Conservation (phyloP, 176 grass and related monocot genomes). For the Oryza australiensis region DNA sequence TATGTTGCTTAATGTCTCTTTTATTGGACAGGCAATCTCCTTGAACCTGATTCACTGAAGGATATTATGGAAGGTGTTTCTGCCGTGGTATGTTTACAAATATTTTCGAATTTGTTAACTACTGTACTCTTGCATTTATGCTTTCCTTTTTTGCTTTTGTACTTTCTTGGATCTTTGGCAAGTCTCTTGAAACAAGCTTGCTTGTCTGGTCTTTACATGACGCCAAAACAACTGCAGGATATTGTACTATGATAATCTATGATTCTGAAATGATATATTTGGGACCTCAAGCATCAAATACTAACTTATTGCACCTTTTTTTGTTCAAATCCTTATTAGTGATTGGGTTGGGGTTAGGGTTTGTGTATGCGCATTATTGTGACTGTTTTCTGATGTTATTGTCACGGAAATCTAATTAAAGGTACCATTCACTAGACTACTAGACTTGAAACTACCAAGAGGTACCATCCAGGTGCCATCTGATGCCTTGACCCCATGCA, state of each 20-base stretch:
- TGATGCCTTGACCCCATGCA: no score
- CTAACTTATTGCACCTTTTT: not conserved
- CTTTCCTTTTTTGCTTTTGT: not conserved
- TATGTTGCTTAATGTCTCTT: constrained; percentile 32
- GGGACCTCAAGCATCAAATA: not conserved
- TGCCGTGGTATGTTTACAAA: constrained; percentile 64
- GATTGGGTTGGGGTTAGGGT: not conserved
- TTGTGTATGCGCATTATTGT: not conserved
- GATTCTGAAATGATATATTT: not conserved
- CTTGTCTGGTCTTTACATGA: no score
- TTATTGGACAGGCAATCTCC: constrained; percentile 65
- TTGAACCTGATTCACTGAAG: constrained; percentile 73
- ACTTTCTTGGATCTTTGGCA: no score
- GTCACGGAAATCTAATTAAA: no score
- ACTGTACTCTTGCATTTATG: not conserved
- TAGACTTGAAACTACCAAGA: no score
- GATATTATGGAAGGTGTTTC: constrained; percentile 70
- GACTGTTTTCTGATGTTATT: no score
- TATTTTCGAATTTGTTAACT: constrained; percentile 17
- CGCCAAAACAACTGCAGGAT: not conserved
- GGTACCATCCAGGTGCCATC: no score
- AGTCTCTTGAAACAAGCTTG: no score
- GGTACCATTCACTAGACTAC: no score
- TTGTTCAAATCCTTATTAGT: not conserved
- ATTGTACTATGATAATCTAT: not conserved